Percentiles rank a stretch among this genome's conserved stretches.
Conservation (phyloP, 352 stramenopile species). For the Phytophthora macrochlamydospora region DNA sequence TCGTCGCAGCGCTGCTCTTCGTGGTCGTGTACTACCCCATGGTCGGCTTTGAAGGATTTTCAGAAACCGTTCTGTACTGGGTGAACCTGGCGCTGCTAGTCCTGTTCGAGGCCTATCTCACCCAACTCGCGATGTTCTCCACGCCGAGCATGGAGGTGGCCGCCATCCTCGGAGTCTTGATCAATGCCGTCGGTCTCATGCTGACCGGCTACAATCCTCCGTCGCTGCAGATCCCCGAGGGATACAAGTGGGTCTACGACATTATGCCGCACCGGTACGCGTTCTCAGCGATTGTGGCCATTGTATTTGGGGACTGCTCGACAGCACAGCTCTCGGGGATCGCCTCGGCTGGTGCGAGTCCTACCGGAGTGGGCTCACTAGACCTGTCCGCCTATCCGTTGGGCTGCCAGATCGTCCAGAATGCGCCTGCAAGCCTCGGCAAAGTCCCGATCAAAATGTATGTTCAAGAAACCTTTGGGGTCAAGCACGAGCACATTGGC, state of each 20-base stretch:
- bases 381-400: slow-evolving; percentile 16
- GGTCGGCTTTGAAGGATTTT: slow-evolving; percentile 43
- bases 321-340: slow-evolving; percentile 20
- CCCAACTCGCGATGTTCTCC: slow-evolving; percentile 29
- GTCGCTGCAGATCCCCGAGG: slow-evolving; percentile 27
- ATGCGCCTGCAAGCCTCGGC: slow-evolving; percentile 22
- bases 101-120: slow-evolving; percentile 33
- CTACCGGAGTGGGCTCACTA: slow-evolving; percentile 1
- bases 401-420: slow-evolving; percentile 27
- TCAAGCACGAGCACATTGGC: slow-evolving; percentile 38
- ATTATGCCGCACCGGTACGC: slow-evolving; percentile 35
- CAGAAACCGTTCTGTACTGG: slow-evolving; percentile 28
- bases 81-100: slow-evolving; percentile 27
- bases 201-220: slow-evolving; percentile 49
- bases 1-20: slow-evolving; percentile 28
- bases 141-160: slow-evolving; percentile 30
- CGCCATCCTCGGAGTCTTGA: slow-evolving; percentile 21
- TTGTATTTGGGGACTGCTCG: slow-evolving; percentile 41
- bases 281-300: slow-evolving; percentile 26
- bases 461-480: slow-evolving; percentile 30
- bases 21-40: slow-evolving; percentile 45
- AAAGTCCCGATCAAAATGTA: slow-evolving; percentile 29
- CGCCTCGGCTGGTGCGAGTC: neutral
- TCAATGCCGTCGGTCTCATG: slow-evolving; percentile 35
- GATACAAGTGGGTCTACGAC: slow-evolving; percentile 45